A percentile compares a stretch with the other conserved stretches of the same genome.
Evolutionary conservation across 306 rosid genomes (phyloP).

Genomic region (Citrullus mucosospermus): DNA sequence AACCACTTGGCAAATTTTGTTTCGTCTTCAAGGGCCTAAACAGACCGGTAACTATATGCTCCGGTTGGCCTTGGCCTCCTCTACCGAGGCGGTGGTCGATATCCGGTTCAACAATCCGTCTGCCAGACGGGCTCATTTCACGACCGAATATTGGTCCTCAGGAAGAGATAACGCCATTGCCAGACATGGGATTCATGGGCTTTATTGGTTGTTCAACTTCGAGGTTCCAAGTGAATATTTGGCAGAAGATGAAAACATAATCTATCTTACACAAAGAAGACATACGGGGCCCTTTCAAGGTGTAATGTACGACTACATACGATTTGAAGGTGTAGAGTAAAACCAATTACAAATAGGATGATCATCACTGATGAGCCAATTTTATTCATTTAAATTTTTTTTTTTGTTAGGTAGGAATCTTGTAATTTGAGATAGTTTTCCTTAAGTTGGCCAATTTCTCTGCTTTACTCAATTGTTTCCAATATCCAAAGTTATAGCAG

Average conservation of each 20-base stretch:
- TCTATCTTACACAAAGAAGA: neutral
- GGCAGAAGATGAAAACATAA: neutral
- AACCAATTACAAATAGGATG: neutral
- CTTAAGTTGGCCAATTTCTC: neutral
- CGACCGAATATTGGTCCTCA: neutral
- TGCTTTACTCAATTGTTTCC: neutral
- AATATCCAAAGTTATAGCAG: neutral
- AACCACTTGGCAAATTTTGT: constrained; percentile 49
- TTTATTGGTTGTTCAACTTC: neutral
- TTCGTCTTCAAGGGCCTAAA: constrained; percentile 12
- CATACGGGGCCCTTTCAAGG: neutral
- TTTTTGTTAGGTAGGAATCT: neutral
- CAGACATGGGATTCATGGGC: constrained; percentile 2
- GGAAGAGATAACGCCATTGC: neutral
- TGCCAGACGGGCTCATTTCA: neutral
- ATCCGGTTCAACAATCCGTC: neutral
- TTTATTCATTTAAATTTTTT: neutral
- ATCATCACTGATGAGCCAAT: neutral
- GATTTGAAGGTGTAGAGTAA: neutral
- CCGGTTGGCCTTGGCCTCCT: constrained; percentile 47
- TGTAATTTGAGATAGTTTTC: neutral
- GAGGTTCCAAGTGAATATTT: neutral
- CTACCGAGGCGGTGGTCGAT: neutral
- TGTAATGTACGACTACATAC: neutral
- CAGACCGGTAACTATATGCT: constrained; percentile 31